phyloP scores from a whole-genome alignment of 805 yeast species.

The Kazachstania kunashirensis region DNA sequence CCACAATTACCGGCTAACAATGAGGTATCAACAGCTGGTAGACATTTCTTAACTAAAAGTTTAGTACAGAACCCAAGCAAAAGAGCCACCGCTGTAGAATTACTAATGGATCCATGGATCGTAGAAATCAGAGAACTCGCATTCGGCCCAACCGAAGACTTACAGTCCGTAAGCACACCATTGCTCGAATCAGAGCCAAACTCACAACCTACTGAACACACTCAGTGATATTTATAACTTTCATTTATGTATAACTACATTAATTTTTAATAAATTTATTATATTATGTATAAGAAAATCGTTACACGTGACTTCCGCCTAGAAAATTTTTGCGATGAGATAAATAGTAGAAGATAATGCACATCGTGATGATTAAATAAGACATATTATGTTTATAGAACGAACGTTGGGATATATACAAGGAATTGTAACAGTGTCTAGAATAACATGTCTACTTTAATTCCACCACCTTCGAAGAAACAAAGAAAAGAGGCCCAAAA shows the following conservation, averaged over 20 bases:
- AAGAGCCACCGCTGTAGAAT: conserved; percentile 76
- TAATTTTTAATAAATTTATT: no score
- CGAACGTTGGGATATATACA: not conserved
- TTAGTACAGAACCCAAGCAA: conserved; percentile 72
- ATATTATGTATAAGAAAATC: no score
- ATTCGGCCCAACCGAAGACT: conserved; percentile 32
- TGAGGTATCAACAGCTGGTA: conserved; percentile 69
- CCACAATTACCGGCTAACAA: conserved; percentile 77
- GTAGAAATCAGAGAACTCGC: conserved; percentile 60
- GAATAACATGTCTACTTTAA: conserved; percentile 73
- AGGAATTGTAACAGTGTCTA: not conserved
- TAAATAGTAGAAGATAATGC: no score
- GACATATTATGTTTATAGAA: no score
- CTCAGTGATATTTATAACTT: not conserved
- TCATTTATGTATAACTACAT: no score
- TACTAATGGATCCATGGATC: conserved; percentile 86
- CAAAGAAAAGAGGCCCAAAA: conserved; percentile 77
- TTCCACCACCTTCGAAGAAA: conserved; percentile 90
- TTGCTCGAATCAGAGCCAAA: not conserved
- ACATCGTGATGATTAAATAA: no score
- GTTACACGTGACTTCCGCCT: no score
- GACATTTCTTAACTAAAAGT: conserved; percentile 60
- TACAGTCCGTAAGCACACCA: not conserved
- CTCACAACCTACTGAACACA: no score
- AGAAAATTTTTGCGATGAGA: no score